Evolutionary conservation across 192 early-diverging fungal species (phyloP).

Genomic region (Mortierella antarctica): DNA sequence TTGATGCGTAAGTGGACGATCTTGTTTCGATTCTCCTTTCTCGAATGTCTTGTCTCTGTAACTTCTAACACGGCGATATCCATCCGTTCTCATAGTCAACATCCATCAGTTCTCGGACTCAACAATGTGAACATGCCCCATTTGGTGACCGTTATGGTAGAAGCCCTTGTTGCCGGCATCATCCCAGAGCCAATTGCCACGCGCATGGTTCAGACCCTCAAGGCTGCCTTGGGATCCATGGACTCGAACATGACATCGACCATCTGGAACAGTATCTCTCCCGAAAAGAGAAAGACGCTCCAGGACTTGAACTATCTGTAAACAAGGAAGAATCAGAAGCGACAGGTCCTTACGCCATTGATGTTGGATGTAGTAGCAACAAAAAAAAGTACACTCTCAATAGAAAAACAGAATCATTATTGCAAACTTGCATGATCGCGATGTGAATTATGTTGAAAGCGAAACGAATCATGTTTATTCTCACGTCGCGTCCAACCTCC

Average conservation of each 20-base stretch:
- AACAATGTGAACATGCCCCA: conserved; percentile 71
- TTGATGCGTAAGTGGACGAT: conserved; percentile 62
- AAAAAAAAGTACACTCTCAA: too few relatives aligned
- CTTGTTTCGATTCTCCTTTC: neutral
- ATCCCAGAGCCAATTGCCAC: conserved; percentile 54
- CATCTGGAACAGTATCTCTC: conserved; percentile 67
- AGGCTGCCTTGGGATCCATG: conserved; percentile 59
- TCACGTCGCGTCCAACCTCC: too few relatives aligned
- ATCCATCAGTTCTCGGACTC: conserved; percentile 70
- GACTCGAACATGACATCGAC: conserved; percentile 58
- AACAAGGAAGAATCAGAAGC: neutral
- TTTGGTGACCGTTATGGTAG: conserved; percentile 69
- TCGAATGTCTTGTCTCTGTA: neutral
- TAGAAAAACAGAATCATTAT: too few relatives aligned
- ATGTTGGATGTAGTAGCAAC: too few relatives aligned
- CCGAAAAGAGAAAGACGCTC: conserved; percentile 62
- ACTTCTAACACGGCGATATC: neutral
- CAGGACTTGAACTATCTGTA: conserved; percentile 56
- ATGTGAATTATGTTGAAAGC: too few relatives aligned
- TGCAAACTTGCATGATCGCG: too few relatives aligned
- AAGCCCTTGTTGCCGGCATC: conserved; percentile 67
- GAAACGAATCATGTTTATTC: too few relatives aligned
- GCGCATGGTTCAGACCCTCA: conserved; percentile 65
- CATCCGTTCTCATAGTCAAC: conserved; percentile 51
- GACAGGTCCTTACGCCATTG: neutral